phyloP scores from a whole-genome alignment of 2,329 filamentous ascomycete species.

The Aciculosporium take region DNA sequence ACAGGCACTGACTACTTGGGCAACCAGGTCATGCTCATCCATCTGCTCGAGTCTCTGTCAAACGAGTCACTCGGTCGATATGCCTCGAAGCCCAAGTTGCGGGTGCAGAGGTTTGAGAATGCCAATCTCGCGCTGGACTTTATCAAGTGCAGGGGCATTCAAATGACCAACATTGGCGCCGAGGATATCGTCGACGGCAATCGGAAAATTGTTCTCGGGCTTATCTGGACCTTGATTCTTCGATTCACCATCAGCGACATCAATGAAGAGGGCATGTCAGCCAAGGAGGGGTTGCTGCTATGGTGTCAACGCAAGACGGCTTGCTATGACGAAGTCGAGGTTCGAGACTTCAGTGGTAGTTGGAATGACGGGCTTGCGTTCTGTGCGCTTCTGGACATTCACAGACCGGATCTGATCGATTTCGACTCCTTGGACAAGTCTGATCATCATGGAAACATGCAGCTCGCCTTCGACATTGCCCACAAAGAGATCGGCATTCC shows the following conservation, averaged over 20 bases:
- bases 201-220: conserved; percentile 86
- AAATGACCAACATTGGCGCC: conserved; percentile 96
- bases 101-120: conserved; percentile 96
- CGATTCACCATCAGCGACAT: conserved; percentile 98
- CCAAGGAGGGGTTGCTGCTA: conserved; percentile 83
- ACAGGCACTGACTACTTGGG: conserved; percentile 4
- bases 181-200: conserved; percentile 98
- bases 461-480: conserved; percentile 92
- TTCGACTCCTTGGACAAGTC: conserved; percentile 88
- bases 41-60: conserved; percentile 91
- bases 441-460: conserved; percentile 94
- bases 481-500: conserved; percentile 94
- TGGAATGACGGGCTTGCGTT: conserved; percentile 98
- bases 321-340: conserved; percentile 93
- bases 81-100: conserved; percentile 87
- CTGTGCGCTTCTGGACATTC: conserved; percentile 90
- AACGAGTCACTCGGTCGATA: conserved; percentile 92
- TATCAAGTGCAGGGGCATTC: conserved; percentile 78
- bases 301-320: conserved; percentile 99
- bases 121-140: conserved; percentile 91
- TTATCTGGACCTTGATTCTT: conserved; percentile 97
- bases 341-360: conserved; percentile 84
- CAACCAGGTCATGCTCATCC: conserved; percentile 74
- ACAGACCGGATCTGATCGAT: conserved; percentile 92
- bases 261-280: conserved; percentile 93